Base-by-base conservation (phyloP, 495 filamentous ascomycete species). In the Staphylotrichum longicolle region DNA sequence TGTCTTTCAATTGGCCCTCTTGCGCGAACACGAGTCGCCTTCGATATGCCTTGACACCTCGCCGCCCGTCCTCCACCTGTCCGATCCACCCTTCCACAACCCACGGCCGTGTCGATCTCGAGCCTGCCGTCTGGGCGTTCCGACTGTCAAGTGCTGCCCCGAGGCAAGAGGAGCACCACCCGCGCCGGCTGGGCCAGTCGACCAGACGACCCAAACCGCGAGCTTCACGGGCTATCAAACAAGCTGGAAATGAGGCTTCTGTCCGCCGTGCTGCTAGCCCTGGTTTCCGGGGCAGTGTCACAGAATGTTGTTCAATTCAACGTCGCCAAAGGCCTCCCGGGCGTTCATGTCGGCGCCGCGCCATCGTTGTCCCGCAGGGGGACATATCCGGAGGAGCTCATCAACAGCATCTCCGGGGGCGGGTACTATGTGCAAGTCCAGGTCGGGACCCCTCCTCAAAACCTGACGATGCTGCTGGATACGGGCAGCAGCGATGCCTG, bases 401-500 rank as follows among this genome's bases (percentile, higher is more conserved):
- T 72, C 66, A 81, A 81, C 65, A 80, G 80, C 63, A 63, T 80
- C 54, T 77, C 78, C 1, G 76, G 74, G 14, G 79, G 77, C 27
- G 76, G 73, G 7, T 94, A 94, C 70, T 87, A 83, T 69, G 82
- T 82, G 53, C 82, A 89, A 54, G 77, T 93, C 54, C 80, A 74
- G 7, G 70, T 94, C 52, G 90, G 90, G 37, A 90, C 88, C 5
- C 89, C 89, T 9, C 73, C 78, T 3, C 90, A 94, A 67, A 74
- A 68, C 7, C 66, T 80, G 15, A 73, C 70, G 15, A 66, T 84
- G 50, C 68, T 80, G 44, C 73, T 94, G 58, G 90, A 94, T 64
- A 94, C 90, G 11, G 90, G 90, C 3, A 95, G 90, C 67, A 93
- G 89, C 64, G 93, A 98, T 75, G 78, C 95, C 9, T 97, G 93